Conservation (phyloP, 768 basidiomycete species). For the Phylloporus arenicola region DNA sequence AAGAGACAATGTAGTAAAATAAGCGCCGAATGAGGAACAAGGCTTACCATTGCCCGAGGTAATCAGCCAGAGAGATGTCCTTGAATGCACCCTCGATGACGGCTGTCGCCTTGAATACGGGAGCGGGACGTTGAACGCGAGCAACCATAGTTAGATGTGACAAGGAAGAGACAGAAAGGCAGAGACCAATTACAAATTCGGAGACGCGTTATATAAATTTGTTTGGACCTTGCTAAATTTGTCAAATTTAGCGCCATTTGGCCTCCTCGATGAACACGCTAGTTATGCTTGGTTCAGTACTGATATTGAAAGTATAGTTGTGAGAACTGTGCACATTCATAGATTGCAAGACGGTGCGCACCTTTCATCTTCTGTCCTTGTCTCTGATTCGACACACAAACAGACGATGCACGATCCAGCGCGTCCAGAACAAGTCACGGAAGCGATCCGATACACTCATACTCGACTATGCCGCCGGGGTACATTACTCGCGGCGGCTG, state of each 20-base stretch:
- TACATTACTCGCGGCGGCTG: background rate
- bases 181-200: constrained; percentile 4
- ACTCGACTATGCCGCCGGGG: background rate
- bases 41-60: constrained; percentile 72
- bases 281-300: background rate
- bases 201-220: constrained; percentile 28
- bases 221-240: constrained; percentile 14
- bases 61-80: constrained; percentile 68
- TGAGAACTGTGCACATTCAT: too few relatives aligned
- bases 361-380: background rate
- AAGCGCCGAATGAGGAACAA: background rate
- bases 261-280: background rate
- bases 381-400: background rate
- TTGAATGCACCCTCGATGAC: constrained; percentile 76
- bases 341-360: too few relatives aligned
- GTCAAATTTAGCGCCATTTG: background rate
- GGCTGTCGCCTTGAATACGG: constrained; percentile 67
- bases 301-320: too few relatives aligned
- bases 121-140: constrained; percentile 80
- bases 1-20: background rate
- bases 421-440: background rate
- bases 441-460: background rate
- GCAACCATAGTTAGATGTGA: constrained; percentile 32
- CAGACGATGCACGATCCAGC: background rate
- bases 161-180: background rate